Evolutionary conservation across 208 protist genomes (phyloP).

Genomic region (Leptomonas seymouri): DNA sequence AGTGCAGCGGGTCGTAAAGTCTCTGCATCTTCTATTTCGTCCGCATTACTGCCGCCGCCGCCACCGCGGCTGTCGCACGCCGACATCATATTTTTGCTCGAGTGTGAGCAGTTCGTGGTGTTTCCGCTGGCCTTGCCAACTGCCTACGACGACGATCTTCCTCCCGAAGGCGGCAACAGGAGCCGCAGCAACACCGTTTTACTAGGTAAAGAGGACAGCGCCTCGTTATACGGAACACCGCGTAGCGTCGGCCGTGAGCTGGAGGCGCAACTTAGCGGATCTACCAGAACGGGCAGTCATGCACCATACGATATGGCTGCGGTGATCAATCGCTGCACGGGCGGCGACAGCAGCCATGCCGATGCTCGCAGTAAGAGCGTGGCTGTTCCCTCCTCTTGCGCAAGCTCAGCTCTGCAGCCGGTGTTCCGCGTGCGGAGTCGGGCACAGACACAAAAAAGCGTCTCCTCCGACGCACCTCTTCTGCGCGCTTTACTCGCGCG

Average conservation of each 20-base stretch:
- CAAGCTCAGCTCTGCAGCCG: not conserved
- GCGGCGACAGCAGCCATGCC: not conserved
- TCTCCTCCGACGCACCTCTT: slow-evolving; percentile 23
- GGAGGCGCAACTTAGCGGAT: not conserved
- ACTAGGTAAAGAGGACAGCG: too few relatives aligned
- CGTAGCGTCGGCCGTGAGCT: not conserved
- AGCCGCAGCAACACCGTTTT: not conserved
- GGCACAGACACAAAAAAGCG: not conserved
- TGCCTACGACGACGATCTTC: not conserved
- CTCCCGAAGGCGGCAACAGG: not conserved
- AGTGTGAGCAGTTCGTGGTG: slow-evolving; percentile 47
- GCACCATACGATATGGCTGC: not conserved
- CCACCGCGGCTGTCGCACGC: slow-evolving; percentile 40
- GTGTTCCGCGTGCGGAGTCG: not conserved
- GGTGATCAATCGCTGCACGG: slow-evolving; percentile 31
- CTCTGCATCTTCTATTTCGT: not conserved
- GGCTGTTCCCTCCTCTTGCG: not conserved
- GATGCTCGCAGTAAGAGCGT: not conserved
- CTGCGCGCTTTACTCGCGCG: slow-evolving; percentile 31
- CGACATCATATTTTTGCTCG: slow-evolving; percentile 45
- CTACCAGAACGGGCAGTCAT: not conserved
- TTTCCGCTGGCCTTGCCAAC: slow-evolving; percentile 45
- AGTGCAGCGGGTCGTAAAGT: not conserved
- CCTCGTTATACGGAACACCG: too few relatives aligned
- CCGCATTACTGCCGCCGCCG: not conserved